Evolutionary conservation across 345 rosid species (phyloP).

Genomic region (Barbarea vulgaris): DNA sequence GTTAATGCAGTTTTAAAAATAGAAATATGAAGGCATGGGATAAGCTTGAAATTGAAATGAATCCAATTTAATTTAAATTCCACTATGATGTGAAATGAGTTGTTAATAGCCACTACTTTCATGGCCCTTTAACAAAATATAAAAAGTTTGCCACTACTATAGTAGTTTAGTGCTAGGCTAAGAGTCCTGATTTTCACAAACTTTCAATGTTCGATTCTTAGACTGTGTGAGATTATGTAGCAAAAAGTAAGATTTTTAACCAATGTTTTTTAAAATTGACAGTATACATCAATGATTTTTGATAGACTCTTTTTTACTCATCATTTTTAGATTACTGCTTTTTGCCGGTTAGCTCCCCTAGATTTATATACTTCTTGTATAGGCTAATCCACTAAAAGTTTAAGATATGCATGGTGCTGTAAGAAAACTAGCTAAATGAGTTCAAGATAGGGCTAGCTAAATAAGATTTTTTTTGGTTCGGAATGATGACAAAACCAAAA

Average conservation of each 20-base stretch:
- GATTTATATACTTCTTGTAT: neutral
- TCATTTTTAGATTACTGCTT: no score
- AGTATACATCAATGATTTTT: neutral
- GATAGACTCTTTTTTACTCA: neutral
- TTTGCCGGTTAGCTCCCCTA: neutral
- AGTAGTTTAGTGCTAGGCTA: neutral
- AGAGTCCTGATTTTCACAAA: neutral
- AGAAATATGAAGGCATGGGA: constrained; percentile 12
- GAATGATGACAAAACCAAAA: no score
- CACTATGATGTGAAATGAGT: constrained; percentile 13
- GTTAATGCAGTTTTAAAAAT: constrained; percentile 21
- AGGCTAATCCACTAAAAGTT: neutral
- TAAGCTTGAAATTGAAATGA: constrained; percentile 18
- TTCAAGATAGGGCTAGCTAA: neutral
- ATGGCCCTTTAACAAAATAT: no score
- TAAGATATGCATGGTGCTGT: neutral
- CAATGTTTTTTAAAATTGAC: neutral
- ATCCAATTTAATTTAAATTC: constrained; percentile 4
- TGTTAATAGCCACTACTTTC: neutral
- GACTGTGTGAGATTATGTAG: neutral
- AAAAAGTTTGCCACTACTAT: no score
- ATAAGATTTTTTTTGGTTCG: no score
- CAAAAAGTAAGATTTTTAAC: neutral
- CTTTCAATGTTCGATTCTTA: neutral
- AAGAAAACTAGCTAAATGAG: neutral